Evolutionary conservation across 306 rosid species (phyloP), one percentile per base, ranked within the genome.

Genomic region (Trichosanthes cucumerina): DNA sequence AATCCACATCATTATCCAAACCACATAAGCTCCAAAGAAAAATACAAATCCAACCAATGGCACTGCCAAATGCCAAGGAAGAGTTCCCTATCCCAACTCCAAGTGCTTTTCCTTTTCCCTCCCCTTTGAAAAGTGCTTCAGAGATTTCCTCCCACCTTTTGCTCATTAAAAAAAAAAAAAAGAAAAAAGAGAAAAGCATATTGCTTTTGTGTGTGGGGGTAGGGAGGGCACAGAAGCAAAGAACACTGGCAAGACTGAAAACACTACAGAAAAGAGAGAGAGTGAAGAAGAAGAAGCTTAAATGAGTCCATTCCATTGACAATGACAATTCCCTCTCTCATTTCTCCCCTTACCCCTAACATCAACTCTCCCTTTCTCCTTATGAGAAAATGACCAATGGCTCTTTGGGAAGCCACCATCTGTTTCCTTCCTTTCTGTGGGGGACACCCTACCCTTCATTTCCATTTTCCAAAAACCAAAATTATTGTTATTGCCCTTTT

Each of bases 321-420:
- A 88, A 80, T 56, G 89, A 91, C 89, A 44, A 63, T 13, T 26
- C 76, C 80, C 66, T 87, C 52, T 87, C 52, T 75, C 60, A 47
- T 76, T 78, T 65, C 66, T 41, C 77, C 77, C 57, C 66, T 21
- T 74, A 41, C 50, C 79, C 41, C 70, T 28, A 28, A 80, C 78
- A 79, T 77, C 66, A 60, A 24, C 54, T 12, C 65, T 5, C n/a
- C 9, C 68, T 31, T 31, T 31, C 39, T 31, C 10, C n/a, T 86
- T 74, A 33, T 19, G 65, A 76, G 89, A 87, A 79, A 84, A 88
- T 21, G 91, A 87, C 89, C 81, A 86, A 60, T 83, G 85, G 87
- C 89, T 90, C 80, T 84, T 44, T 81, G 91, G 93, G 89, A 86
- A 78, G 91, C 82, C 78, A 86, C 89, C 96, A 89, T 86, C 82